Conservation (phyloP, 176 grass and related monocot genomes). For the Coix lacrymajobi region DNA sequence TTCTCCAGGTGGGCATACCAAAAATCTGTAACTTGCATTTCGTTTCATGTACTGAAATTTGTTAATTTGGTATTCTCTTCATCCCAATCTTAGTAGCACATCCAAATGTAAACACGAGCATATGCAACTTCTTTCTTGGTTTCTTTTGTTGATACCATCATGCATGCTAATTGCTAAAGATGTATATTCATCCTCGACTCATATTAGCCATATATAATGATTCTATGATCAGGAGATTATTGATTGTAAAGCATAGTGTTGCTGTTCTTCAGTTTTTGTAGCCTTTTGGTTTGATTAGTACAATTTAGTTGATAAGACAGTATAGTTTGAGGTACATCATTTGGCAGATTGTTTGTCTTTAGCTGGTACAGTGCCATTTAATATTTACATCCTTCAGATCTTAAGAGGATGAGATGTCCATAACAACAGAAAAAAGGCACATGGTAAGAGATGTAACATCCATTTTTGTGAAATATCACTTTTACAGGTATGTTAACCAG, state of each 20-base stretch:
- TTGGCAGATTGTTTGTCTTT: neutral
- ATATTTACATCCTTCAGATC: neutral
- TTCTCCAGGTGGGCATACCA: slow-evolving; percentile 62
- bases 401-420: neutral
- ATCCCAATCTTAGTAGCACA: neutral
- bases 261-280: neutral
- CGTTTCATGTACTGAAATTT: neutral
- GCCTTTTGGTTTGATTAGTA: neutral
- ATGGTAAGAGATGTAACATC: neutral
- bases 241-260: neutral
- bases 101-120: neutral
- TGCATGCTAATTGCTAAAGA: neutral
- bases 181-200: neutral
- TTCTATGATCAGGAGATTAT: neutral
- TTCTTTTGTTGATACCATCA: neutral
- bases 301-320: neutral
- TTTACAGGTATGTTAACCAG: slow-evolving; percentile 76
- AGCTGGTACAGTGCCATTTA: neutral
- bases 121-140: neutral
- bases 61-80: neutral
- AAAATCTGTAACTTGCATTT: slow-evolving; percentile 9
- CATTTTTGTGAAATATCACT: slow-evolving; percentile 15
- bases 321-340: neutral
- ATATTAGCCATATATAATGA: neutral
- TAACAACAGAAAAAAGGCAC: neutral